These are phyloP conservation scores for Diplogelasinospora grovesii DNA, from an alignment of 495 filamentous ascomycete genomes.

Conservation along the genomic window DNA sequence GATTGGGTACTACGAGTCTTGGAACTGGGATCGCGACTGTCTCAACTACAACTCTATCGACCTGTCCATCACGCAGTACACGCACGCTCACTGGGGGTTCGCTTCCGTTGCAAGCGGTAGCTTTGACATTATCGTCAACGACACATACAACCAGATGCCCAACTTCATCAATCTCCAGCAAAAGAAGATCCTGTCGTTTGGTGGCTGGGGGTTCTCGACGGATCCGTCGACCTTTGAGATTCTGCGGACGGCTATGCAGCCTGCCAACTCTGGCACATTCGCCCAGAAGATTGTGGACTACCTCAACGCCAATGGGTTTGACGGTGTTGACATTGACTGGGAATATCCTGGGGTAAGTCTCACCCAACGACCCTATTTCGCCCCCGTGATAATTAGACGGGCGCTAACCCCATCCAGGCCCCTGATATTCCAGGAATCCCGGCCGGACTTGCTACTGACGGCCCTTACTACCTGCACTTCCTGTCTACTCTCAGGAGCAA, in stretches of 20 bases:
- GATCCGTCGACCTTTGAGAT: constrained; percentile 9
- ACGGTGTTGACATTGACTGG: constrained; percentile 36
- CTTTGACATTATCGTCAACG: constrained; percentile 3
- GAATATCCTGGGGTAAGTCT: constrained; percentile 38
- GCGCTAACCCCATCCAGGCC: constrained; percentile 9
- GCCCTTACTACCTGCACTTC: constrained; percentile 10
- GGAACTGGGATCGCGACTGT: constrained; percentile 14
- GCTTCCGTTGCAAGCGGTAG: constrained; percentile 7
- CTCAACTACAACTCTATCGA: constrained; percentile 14
- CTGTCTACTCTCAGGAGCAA: constrained; percentile 7
- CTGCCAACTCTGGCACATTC: constrained; percentile 18
- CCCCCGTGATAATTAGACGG: too few species aligned
- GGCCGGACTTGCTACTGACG: constrained; percentile 8
- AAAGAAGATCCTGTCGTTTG: constrained; percentile 32
- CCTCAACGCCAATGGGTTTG: constrained; percentile 23
- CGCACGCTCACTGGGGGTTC: constrained; percentile 27
- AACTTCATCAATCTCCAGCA: constrained; percentile 12
- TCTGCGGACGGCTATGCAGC: constrained; percentile 15
- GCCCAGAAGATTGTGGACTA: constrained; percentile 21
- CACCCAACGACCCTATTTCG: too few species aligned
- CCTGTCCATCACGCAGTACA: constrained; percentile 21
- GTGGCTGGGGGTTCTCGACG: constrained; percentile 30
- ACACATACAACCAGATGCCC: constrained; percentile 12
- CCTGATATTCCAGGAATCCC: constrained; percentile 24
- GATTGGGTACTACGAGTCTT: constrained; percentile 21